A percentile compares a stretch with the other conserved stretches of the same genome.
Conservation (phyloP, 148 eudicot genomes). For the Chenopodium album region DNA sequence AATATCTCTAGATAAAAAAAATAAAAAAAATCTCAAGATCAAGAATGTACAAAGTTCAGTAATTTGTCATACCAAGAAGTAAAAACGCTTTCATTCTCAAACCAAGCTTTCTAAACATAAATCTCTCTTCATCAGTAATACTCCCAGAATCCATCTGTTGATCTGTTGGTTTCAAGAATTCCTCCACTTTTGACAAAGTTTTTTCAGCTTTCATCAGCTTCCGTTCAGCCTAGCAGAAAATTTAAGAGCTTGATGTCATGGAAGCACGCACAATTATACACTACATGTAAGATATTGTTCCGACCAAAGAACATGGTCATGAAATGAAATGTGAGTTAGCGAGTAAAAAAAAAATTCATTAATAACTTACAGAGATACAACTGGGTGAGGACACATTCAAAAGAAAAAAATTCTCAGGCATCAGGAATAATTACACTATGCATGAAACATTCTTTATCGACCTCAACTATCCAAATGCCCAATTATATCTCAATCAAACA, state of each 20-base stretch:
- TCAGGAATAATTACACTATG: not conserved
- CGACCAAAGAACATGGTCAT: constrained; percentile 8
- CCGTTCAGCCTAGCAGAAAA: constrained; percentile 63
- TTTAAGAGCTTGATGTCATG: not conserved
- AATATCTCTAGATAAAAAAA: not conserved
- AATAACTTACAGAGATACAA: not conserved
- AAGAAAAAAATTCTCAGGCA: not conserved
- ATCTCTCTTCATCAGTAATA: constrained; percentile 90
- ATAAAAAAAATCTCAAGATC: not conserved
- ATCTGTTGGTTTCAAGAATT: constrained; percentile 61
- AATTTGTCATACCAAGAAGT: constrained; percentile 66
- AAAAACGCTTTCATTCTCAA: constrained; percentile 95
- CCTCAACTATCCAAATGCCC: not conserved
- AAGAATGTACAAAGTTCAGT: not conserved
- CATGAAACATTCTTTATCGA: not conserved
- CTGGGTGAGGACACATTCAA: not conserved
- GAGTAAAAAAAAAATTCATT: not conserved
- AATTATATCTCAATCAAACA: not conserved
- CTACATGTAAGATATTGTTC: not conserved
- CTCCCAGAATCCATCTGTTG: constrained; percentile 65
- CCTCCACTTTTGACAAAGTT: constrained; percentile 72
- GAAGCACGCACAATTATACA: not conserved
- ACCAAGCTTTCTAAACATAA: constrained; percentile 94
- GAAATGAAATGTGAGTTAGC: not conserved
- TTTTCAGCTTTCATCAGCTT: constrained; percentile 71